phyloP scores from a whole-genome alignment of 2,329 filamentous ascomycete genomes.

The Penicillium sp. region DNA sequence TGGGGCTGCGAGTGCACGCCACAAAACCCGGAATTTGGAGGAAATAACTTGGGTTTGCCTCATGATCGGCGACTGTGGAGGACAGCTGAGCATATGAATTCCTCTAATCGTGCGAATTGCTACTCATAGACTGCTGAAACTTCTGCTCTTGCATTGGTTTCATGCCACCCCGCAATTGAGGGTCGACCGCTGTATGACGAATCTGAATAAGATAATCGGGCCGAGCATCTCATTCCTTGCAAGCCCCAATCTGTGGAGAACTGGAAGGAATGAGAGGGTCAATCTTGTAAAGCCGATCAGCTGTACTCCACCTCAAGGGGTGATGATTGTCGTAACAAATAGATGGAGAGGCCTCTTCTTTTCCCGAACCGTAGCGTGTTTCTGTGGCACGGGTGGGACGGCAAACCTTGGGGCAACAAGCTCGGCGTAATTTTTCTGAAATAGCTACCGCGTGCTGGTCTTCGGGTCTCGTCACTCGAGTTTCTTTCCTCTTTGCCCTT shows the following conservation, averaged over 20 bases:
- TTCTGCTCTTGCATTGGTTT: background rate
- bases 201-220: background rate
- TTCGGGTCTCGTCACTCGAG: background rate
- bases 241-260: constrained; percentile 9
- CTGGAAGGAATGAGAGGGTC: background rate
- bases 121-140: background rate
- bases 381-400: constrained; percentile 17
- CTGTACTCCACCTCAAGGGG: constrained; percentile 1
- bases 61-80: background rate
- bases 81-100: background rate
- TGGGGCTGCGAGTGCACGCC: constrained; percentile 3
- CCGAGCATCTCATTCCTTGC: background rate
- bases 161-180: background rate
- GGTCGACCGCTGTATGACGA: background rate
- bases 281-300: constrained; percentile 5
- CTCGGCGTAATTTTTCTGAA: constrained; percentile 14
- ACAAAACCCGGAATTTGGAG: constrained; percentile 1
- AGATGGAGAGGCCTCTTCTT: background rate
- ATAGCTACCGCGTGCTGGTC: constrained; percentile 5
- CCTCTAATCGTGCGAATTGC: background rate
- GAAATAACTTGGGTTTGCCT: background rate
- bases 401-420: constrained; percentile 10
- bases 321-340: constrained; percentile 4
- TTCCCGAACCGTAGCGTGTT: constrained; percentile 1
- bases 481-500: background rate